Percentiles rank a stretch among this genome's conserved stretches.
Conservation (phyloP, 768 basidiomycete species). For the Leucocoprinus sp. region DNA sequence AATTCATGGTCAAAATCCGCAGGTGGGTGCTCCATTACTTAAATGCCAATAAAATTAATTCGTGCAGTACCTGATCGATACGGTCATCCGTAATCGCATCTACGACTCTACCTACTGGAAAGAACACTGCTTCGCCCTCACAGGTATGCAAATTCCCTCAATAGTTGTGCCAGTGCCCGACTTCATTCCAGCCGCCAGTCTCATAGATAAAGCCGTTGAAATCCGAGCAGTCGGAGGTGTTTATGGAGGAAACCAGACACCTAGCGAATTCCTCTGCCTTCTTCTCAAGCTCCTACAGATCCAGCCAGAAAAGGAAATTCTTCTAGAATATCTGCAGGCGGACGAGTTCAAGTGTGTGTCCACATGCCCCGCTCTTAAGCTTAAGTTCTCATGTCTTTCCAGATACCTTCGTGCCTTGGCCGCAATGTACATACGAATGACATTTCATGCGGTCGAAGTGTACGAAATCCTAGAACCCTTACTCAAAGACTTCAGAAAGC, state of each 20-base stretch:
- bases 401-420: conserved; percentile 94
- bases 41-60: conserved; percentile 12
- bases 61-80: conserved; percentile 83
- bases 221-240: conserved; percentile 84
- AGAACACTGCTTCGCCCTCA: conserved; percentile 96
- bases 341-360: conserved; percentile 95
- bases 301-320: conserved; percentile 95
- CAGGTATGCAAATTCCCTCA: conserved; percentile 41
- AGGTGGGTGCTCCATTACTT: conserved; percentile 39
- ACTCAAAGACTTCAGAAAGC: conserved; percentile 87
- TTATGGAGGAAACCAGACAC: conserved; percentile 81
- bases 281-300: conserved; percentile 92
- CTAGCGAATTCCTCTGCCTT: conserved; percentile 89
- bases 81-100: conserved; percentile 90
- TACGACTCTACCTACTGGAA: conserved; percentile 97
- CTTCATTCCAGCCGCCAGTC: conserved; percentile 61
- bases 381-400: neutral
- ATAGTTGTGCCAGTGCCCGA: neutral
- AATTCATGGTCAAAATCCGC: conserved; percentile 97
- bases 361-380: conserved; percentile 2
- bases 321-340: conserved; percentile 89
- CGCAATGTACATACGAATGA: conserved; percentile 91
- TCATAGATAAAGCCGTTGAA: conserved; percentile 91
- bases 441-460: conserved; percentile 83
- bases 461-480: conserved; percentile 92